Evolutionary conservation across 2,329 filamentous ascomycete species (phyloP).

Genomic region (Calonectria montana): DNA sequence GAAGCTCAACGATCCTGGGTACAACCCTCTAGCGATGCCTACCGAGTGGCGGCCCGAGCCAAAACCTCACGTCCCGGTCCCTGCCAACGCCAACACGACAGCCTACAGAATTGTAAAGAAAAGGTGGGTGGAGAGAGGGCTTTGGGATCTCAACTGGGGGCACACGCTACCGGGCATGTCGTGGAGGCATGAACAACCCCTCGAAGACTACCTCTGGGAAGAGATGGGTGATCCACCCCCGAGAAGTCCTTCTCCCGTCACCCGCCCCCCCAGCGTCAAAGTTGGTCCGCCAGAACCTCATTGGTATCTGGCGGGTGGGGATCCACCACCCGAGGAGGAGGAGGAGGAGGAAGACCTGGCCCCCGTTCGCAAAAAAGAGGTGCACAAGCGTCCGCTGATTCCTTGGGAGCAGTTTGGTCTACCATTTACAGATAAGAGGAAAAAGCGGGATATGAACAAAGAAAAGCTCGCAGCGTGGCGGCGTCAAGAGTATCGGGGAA

Average conservation of each 20-base stretch:
- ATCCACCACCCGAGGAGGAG: not conserved
- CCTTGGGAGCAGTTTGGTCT: not conserved
- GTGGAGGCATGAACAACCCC: not conserved
- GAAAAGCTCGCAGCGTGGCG: not conserved
- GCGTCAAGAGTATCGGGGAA: too few species aligned
- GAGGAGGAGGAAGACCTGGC: not conserved
- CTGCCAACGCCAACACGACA: not conserved
- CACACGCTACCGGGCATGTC: not conserved
- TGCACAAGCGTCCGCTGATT: not conserved
- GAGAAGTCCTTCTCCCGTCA: not conserved
- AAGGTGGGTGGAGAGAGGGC: not conserved
- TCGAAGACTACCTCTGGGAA: not conserved
- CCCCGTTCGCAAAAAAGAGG: not conserved
- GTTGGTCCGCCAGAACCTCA: not conserved
- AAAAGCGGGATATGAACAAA: not conserved
- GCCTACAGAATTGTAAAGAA: not conserved
- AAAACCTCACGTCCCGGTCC: not conserved
- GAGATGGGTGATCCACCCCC: not conserved
- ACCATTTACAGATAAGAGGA: not conserved
- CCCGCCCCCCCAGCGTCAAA: not conserved
- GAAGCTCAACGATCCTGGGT: not conserved
- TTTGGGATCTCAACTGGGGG: not conserved
- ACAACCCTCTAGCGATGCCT: not conserved
- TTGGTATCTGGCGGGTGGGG: not conserved
- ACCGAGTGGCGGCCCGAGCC: not conserved